These are phyloP conservation scores for Trichoderma aggressivum DNA, from an alignment of 2,329 filamentous ascomycete species.

Conservation along the genomic window DNA sequence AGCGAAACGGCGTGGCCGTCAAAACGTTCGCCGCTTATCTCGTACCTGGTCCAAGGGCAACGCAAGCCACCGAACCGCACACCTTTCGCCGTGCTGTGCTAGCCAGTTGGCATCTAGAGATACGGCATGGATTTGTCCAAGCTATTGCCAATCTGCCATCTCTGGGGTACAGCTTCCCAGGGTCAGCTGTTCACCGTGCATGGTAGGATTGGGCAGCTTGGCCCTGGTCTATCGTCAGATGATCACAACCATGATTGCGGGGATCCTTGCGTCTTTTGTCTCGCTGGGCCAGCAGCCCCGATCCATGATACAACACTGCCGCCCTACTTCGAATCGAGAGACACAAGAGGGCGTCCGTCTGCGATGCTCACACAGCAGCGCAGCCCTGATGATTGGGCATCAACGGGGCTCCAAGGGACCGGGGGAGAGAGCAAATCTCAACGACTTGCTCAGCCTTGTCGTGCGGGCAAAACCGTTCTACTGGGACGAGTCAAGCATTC, in stretches of 20 bases:
- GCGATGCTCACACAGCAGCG: neutral
- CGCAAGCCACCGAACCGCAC: neutral
- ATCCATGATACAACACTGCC: conserved; percentile 2
- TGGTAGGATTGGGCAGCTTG: conserved; percentile 9
- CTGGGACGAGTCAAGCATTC: neutral
- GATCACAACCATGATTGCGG: conserved; percentile 12
- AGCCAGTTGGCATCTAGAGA: neutral
- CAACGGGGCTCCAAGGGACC: neutral
- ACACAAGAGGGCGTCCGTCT: neutral
- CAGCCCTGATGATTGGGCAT: neutral
- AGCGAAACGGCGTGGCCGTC: neutral
- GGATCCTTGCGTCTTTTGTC: conserved; percentile 7
- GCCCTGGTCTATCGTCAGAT: conserved; percentile 15
- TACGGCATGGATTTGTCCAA: conserved; percentile 3
- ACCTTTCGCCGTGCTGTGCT: conserved; percentile 4
- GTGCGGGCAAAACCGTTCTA: neutral
- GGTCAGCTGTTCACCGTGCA: conserved; percentile 14
- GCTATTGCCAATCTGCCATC: neutral
- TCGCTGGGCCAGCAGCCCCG: neutral
- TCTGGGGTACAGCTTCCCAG: conserved; percentile 8
- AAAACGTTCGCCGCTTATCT: neutral
- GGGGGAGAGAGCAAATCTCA: neutral
- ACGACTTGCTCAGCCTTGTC: conserved; percentile 6
- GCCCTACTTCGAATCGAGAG: neutral
- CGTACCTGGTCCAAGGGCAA: neutral